Conservation (phyloP, 2,329 filamentous ascomycete species). For the Xylariales sp. region DNA sequence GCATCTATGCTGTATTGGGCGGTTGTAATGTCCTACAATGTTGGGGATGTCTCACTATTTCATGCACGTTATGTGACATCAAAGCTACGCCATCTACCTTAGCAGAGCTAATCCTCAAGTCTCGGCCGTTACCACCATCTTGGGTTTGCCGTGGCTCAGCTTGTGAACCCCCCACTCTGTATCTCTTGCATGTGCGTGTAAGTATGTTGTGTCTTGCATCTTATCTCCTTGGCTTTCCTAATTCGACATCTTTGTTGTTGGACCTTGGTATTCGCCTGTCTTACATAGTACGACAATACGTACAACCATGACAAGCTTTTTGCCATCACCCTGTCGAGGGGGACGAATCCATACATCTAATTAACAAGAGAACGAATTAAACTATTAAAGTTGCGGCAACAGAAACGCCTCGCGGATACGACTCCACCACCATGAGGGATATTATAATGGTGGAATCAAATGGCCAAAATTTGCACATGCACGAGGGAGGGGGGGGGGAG, state of each 20-base stretch:
- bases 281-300: neutral
- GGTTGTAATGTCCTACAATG: neutral
- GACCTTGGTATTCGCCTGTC: neutral
- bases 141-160: neutral
- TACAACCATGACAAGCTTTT: no score
- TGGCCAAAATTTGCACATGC: conserved; percentile 5
- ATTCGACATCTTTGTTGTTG: neutral
- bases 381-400: neutral
- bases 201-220: neutral
- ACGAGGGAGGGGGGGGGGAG: conserved; percentile 4
- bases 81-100: neutral
- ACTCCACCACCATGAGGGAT: neutral
- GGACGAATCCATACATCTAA: neutral
- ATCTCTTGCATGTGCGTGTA: neutral
- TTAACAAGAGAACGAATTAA: neutral
- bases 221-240: neutral
- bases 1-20: neutral
- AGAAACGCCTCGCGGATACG: neutral
- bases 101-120: conserved; percentile 1
- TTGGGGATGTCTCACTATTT: neutral
- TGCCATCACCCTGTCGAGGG: neutral
- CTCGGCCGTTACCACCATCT: conserved; percentile 3
- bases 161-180: conserved; percentile 3
- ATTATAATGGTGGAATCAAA: neutral
- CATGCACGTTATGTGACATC: conserved; percentile 22